Percentiles rank a stretch among this genome's conserved stretches.
These are phyloP conservation scores for Leishmania martiniquensis DNA, from an alignment of 208 protist genomes.

Conservation along the genomic window DNA sequence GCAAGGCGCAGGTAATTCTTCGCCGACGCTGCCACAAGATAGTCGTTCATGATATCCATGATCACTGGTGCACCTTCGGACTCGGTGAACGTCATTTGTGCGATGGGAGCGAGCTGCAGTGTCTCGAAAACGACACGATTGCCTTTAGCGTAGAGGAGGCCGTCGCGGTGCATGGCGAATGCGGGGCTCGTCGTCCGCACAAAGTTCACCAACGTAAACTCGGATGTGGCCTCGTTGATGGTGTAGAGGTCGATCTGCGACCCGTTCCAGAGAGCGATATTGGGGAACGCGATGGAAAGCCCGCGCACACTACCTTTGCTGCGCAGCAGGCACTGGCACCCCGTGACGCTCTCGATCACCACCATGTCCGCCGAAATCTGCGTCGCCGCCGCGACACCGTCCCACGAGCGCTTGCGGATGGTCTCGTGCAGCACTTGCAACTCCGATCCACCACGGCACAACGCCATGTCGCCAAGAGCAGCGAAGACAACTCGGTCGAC, in stretches of 20 bases:
- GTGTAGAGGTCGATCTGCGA: conserved; percentile 89
- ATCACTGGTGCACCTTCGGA: conserved; percentile 78
- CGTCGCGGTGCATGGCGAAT: conserved; percentile 86
- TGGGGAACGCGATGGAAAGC: conserved; percentile 81
- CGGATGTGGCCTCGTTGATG: conserved; percentile 85
- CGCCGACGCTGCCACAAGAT: conserved; percentile 80
- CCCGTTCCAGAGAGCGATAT: conserved; percentile 90
- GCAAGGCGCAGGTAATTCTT: conserved; percentile 85
- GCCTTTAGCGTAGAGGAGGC: conserved; percentile 86
- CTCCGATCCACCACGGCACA: conserved; percentile 52
- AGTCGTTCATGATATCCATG: conserved; percentile 91
- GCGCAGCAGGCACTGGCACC: conserved; percentile 83
- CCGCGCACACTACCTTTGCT: conserved; percentile 78
- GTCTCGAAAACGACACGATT: conserved; percentile 80
- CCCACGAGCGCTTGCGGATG: conserved; percentile 82
- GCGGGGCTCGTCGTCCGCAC: conserved; percentile 68
- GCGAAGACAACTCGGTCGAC: conserved; percentile 70
- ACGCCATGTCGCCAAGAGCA: conserved; percentile 58
- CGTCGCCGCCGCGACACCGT: conserved; percentile 80
- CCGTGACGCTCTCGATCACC: conserved; percentile 85
- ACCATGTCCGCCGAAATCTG: conserved; percentile 89
- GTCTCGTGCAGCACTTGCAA: conserved; percentile 89
- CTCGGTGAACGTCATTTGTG: conserved; percentile 88
- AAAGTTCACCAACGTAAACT: conserved; percentile 71
- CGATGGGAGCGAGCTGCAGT: conserved; percentile 77